Percentiles rank a stretch among this genome's conserved stretches.
Evolutionary conservation across 192 early-diverging fungal genomes (phyloP).

Genomic region (Funneliformis geosporum): DNA sequence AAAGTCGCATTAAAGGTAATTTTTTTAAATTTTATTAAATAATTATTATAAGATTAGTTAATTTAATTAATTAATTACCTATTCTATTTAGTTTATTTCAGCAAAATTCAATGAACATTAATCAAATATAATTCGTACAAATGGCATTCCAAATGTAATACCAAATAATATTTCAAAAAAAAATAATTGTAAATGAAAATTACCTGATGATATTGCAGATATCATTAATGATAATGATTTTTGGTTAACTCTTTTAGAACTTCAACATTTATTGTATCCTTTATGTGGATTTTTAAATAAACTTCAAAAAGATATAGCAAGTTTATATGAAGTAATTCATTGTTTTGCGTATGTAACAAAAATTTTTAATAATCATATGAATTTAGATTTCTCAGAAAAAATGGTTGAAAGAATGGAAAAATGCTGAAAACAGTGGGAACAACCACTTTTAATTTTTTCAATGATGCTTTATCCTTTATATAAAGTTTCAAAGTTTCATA

Average conservation of each 20-base stretch:
- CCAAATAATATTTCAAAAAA: background rate
- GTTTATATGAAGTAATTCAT: conserved; percentile 15
- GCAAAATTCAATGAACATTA: background rate
- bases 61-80: background rate
- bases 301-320: background rate
- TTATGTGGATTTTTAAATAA: background rate
- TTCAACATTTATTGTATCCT: conserved; percentile 6
- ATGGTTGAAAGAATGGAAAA: conserved; percentile 1
- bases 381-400: conserved; percentile 13
- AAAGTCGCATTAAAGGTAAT: background rate
- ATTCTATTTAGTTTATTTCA: background rate
- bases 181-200: too few species aligned
- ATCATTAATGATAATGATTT: conserved; percentile 1
- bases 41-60: background rate
- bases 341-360: background rate
- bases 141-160: background rate
- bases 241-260: background rate
- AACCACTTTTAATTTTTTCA: too few species aligned
- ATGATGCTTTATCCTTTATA: conserved; percentile 1
- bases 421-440: background rate
- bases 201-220: background rate
- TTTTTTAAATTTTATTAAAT: background rate
- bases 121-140: background rate
- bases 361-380: background rate
- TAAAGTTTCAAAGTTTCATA: background rate